A percentile compares a stretch with the other conserved stretches of the same genome.
These are phyloP conservation scores for Hyaloperonospora brassicae DNA, from an alignment of 352 stramenopile species.

Conservation along the genomic window DNA sequence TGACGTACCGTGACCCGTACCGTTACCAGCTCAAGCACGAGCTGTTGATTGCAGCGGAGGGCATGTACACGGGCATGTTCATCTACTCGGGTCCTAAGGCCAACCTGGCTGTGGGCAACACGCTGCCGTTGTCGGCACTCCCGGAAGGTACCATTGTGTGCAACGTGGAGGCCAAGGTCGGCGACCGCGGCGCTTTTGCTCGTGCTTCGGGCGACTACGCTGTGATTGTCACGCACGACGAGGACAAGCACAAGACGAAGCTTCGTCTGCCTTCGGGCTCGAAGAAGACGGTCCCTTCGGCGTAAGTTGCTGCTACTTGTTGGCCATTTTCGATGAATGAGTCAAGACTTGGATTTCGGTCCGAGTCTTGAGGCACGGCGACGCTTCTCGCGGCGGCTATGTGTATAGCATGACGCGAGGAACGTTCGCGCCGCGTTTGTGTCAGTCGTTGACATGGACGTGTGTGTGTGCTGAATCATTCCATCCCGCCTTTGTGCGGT, in stretches of 20 bases:
- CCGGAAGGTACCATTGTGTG: slow-evolving; percentile 99
- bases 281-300: slow-evolving; percentile 94
- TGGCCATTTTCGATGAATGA: slow-evolving; percentile 19
- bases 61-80: slow-evolving; percentile 98
- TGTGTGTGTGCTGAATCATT: slow-evolving; percentile 38
- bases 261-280: slow-evolving; percentile 93
- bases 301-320: slow-evolving; percentile 62
- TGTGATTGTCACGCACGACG: slow-evolving; percentile 97
- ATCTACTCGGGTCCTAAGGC: slow-evolving; percentile 98
- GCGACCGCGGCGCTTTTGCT: slow-evolving; percentile 95
- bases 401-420: slow-evolving; percentile 5
- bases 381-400: slow-evolving; percentile 1
- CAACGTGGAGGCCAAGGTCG: slow-evolving; percentile 94
- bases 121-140: slow-evolving; percentile 91
- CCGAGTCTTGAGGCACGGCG: slow-evolving; percentile 30
- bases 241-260: slow-evolving; percentile 96
- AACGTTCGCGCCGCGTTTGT: slow-evolving; percentile 21
- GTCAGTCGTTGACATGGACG: slow-evolving; percentile 6
- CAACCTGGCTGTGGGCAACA: slow-evolving; percentile 94
- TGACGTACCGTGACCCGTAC: slow-evolving; percentile 91
- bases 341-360: slow-evolving; percentile 6
- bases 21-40: slow-evolving; percentile 89
- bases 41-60: slow-evolving; percentile 96
- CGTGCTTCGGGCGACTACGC: slow-evolving; percentile 96
- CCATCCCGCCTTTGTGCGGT: slow-evolving; percentile 62